These are phyloP conservation scores for Bruguiera gymnorhiza DNA, from an alignment of 345 rosid genomes.

Conservation along the genomic window DNA sequence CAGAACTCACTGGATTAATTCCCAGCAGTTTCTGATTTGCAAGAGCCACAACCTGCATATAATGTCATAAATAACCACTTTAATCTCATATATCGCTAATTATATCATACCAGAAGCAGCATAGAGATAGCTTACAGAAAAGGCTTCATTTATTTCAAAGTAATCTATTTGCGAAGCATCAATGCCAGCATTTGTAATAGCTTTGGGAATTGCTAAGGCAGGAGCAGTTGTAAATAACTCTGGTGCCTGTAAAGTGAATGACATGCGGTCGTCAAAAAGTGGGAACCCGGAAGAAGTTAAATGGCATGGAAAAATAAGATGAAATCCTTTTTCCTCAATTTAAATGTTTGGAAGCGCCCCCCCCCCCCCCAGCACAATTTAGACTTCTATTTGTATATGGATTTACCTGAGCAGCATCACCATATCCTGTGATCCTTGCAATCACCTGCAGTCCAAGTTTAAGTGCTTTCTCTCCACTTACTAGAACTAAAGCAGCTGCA, in stretches of 20 bases:
- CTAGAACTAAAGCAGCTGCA: conserved; percentile 93
- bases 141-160: conserved; percentile 97
- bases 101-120: conserved; percentile 5
- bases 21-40: conserved; percentile 82
- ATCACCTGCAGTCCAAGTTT: conserved; percentile 76
- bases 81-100: background rate
- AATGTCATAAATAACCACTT: conserved; percentile 8
- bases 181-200: conserved; percentile 73
- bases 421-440: conserved; percentile 79
- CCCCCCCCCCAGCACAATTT: background rate
- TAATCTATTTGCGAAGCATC: conserved; percentile 81
- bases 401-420: conserved; percentile 95
- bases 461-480: conserved; percentile 77
- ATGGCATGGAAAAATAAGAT: background rate
- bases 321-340: background rate
- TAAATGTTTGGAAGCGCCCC: background rate
- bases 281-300: background rate
- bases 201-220: conserved; percentile 94
- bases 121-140: conserved; percentile 57
- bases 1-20: conserved; percentile 64
- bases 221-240: conserved; percentile 95
- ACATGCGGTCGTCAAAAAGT: conserved; percentile 21
- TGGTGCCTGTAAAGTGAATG: conserved; percentile 62
- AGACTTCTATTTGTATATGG: background rate
- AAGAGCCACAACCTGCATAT: conserved; percentile 82